Evolutionary conservation across 257 asterid species (phyloP).

Genomic region (Paraleonurus japonicus): DNA sequence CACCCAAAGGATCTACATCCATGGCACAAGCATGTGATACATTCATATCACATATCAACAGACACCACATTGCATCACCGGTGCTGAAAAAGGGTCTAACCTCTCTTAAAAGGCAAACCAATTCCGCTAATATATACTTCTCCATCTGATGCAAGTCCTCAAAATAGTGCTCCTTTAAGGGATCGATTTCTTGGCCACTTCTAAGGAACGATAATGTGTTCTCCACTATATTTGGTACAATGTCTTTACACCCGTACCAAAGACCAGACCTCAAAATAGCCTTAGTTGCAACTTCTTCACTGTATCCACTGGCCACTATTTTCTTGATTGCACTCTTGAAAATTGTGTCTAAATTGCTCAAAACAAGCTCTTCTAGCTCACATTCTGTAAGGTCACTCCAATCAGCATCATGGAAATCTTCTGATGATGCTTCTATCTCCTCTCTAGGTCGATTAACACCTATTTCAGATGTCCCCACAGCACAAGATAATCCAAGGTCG

Average conservation of each 20-base stretch:
- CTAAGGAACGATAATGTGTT: slow-evolving; percentile 73
- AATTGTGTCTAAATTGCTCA: slow-evolving; percentile 71
- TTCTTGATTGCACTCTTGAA: slow-evolving; percentile 85
- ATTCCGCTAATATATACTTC: slow-evolving; percentile 85
- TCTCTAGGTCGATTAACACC: slow-evolving; percentile 47
- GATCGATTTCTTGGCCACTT: slow-evolving; percentile 59
- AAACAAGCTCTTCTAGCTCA: slow-evolving; percentile 80
- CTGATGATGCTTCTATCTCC: slow-evolving; percentile 44
- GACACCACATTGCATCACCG: slow-evolving; percentile 99
- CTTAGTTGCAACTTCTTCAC: slow-evolving; percentile 65
- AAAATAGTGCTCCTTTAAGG: slow-evolving; percentile 62
- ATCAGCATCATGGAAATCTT: slow-evolving; percentile 68
- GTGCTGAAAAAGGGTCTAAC: slow-evolving; percentile 88
- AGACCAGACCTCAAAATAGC: slow-evolving; percentile 86
- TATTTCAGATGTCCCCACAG: slow-evolving; percentile 48
- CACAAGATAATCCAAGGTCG: slow-evolving; percentile 76
- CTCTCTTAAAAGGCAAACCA: slow-evolving; percentile 82
- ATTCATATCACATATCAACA: slow-evolving; percentile 90
- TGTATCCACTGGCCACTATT: slow-evolving; percentile 66
- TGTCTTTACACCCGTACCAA: slow-evolving; percentile 93
- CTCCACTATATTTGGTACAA: slow-evolving; percentile 87
- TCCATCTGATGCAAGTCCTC: slow-evolving; percentile 85
- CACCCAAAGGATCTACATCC: slow-evolving; percentile 61
- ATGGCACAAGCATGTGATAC: slow-evolving; percentile 86
- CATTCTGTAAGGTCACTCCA: slow-evolving; percentile 93